Base-by-base conservation (phyloP, 1,284 basidiomycete genomes). In the Phaffia rhodozyma region DNA sequence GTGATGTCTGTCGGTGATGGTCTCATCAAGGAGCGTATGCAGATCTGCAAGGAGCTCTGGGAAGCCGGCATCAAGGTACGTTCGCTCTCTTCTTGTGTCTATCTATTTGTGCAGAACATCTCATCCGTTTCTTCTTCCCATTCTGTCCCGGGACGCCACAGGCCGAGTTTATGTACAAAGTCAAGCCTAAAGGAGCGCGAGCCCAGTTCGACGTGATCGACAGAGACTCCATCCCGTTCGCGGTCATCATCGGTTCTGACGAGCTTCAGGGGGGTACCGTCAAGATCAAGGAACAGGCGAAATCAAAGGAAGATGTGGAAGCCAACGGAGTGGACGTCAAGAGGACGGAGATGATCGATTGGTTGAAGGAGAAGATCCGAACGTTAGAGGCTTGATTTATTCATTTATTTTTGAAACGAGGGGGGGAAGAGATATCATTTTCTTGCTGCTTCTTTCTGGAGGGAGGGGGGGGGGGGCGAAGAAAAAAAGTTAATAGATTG, bases 1-100 rank as follows among this genome's bases (percentile, higher is more conserved):
- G 88, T 98, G 62, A 87, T 98, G 81, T 86, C 87, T 34, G 86
- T 93, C 55, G 93, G 93, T 9, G 91, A 93, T 70, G 91, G 92
- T 5, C 74, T 97, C 67, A 76, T 97, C 54, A 83, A 84, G 71
- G 91, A 97, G 78, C 83, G 96, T 25, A 86, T 98, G 73, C 79
- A 77, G 71, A 81, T 98, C 25, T 88, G 86, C 55, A 84, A 85
- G 72, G 84, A 88, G 77, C 78, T 98, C 62, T 84, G 96, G 75
- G 86, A 86, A 67, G 86, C 84, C 2, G 93, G 92, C 0, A 87
- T 98, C 77, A 90, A 91, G 82, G 91, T 88, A 60, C 65, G 78
- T 70, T 43, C 7, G 16, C 5, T 32, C 29, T 21, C 25, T 27
- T 50, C n/a, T 27, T 18, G 48, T 32, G n/a, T n/a, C n/a, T n/a